Base-by-base conservation (phyloP, 179 eudicot species). In the Gypsophila paniculata region DNA sequence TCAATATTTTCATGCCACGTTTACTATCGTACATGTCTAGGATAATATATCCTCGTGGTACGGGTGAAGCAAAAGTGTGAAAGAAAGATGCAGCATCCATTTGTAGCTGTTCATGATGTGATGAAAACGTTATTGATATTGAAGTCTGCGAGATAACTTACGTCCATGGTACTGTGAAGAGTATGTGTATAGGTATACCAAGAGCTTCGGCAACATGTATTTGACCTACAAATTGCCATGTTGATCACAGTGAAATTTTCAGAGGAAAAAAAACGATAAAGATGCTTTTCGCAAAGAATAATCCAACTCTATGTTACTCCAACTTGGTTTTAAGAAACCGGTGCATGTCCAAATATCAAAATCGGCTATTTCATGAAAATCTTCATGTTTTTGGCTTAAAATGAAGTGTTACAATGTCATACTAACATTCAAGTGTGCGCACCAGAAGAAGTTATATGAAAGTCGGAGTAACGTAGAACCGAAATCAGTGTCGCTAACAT, bases 101-200 rank as follows among this genome's bases (percentile, higher is more conserved):
- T 42, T 18, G 26, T 8, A 64, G 38, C 34, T 59, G 13, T 55
- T 57, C 63, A 52, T 53, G 36, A 48, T 32, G 26, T 3, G 9
- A 32, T 8, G 65, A 61, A 14, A 6, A 15, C 22, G 46, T n/a
- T 36, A 63, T 32, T 29, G 19, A 34, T 32, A 53, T 17, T 22
- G 49, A 32, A 67, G 52, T 67, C 60, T 48, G 65, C 15, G 21
- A 46, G 53, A 71, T n/a, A 72, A 65, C 96, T 84, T 73, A 90
- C 96, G 91, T 90, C 96, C 96, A 90, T 36, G 96, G 96, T 82
- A 86, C 77, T 42, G 96, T 90, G 86, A 90, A 90, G 80, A 90
- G 87, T 78, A 90, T 88, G 85, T 90, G 88, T 74, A 86, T 83
- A 73, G 96, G 96, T 13, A 90, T 83, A 65, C 84, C 86, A 52